Conservation (phyloP, 2,329 filamentous ascomycete genomes). For the Elsinoe fawcettii region DNA sequence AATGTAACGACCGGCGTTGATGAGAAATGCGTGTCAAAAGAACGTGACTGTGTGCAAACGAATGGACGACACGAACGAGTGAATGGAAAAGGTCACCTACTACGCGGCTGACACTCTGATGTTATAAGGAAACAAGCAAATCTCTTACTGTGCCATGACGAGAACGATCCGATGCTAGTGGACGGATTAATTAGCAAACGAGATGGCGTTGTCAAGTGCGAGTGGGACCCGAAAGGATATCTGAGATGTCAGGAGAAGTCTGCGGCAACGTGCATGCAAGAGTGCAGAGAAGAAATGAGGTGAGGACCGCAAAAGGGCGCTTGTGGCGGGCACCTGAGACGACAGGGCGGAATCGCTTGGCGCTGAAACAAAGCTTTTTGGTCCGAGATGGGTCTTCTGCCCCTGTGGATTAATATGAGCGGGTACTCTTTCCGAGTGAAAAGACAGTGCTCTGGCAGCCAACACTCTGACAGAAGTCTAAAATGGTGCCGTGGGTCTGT, state of each 20-base stretch:
- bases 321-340: background rate
- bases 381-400: background rate
- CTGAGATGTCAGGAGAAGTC: background rate
- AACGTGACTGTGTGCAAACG: background rate
- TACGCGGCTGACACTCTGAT: background rate
- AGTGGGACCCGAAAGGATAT: background rate
- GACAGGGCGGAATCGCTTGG: background rate
- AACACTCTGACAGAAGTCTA: background rate
- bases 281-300: background rate
- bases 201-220: background rate
- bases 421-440: background rate
- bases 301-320: background rate
- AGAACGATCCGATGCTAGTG: background rate
- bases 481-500: background rate
- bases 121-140: background rate
- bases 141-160: background rate
- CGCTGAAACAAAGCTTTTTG: slow-evolving; percentile 2
- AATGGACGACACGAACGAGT: background rate
- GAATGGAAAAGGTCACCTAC: background rate
- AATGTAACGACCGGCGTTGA: slow-evolving; percentile 1
- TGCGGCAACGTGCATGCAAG: background rate
- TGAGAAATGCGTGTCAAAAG: background rate
- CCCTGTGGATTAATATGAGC: background rate
- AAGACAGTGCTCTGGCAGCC: background rate
- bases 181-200: background rate